phyloP scores from a whole-genome alignment of 371 early-diverging fungal genomes.

The Mortierella sp. region DNA sequence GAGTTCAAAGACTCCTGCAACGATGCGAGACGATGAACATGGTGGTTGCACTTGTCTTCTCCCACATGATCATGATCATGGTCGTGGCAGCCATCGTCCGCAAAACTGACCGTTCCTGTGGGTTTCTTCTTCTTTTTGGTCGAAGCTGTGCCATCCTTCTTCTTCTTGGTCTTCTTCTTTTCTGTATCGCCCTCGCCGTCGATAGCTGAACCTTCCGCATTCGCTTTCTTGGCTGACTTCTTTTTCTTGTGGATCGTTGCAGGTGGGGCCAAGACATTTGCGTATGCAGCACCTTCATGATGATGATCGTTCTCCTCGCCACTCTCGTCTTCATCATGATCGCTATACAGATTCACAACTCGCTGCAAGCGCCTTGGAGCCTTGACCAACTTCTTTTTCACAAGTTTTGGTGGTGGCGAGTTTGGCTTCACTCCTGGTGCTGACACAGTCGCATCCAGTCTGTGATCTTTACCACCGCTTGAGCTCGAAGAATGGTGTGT shows the following conservation, averaged over 20 bases:
- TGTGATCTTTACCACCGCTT: slow-evolving; percentile 3
- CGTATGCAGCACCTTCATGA: background rate
- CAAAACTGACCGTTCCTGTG: slow-evolving; percentile 23
- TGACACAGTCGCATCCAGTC: slow-evolving; percentile 7
- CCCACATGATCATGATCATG: slow-evolving; percentile 2
- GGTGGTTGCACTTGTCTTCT: slow-evolving; percentile 5
- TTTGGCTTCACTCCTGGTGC: slow-evolving; percentile 10
- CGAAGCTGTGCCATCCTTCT: slow-evolving; percentile 4
- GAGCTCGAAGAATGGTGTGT: background rate
- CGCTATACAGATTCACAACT: slow-evolving; percentile 58
- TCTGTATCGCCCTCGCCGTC: background rate
- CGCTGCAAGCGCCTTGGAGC: slow-evolving; percentile 34
- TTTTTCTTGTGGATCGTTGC: slow-evolving; percentile 26
- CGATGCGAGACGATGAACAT: slow-evolving; percentile 31
- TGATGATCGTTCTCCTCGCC: background rate
- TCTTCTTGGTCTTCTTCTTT: slow-evolving; percentile 23
- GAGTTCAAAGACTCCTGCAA: slow-evolving; percentile 30
- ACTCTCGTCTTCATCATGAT: slow-evolving; percentile 28
- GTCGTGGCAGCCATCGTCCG: background rate
- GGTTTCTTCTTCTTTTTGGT: slow-evolving; percentile 18
- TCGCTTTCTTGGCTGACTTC: slow-evolving; percentile 10
- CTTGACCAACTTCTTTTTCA: slow-evolving; percentile 46
- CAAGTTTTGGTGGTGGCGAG: slow-evolving; percentile 15
- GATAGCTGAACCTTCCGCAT: too few species aligned
- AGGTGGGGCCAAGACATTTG: slow-evolving; percentile 25